A percentile compares a stretch with the other conserved stretches of the same genome.
phyloP scores from a whole-genome alignment of 805 yeast species.

The Debaryomyces hansenii region DNA sequence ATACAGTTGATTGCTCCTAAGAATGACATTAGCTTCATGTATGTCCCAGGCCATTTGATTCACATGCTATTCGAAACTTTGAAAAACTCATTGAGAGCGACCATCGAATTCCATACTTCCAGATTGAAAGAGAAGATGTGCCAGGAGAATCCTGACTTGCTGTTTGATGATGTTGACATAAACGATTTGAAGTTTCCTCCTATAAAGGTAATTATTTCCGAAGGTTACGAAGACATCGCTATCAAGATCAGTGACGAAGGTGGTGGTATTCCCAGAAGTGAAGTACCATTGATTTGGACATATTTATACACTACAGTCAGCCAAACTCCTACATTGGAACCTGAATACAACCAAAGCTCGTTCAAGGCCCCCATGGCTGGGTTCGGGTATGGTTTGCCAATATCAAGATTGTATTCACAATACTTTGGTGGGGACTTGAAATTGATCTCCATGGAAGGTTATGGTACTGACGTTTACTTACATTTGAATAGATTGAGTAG shows the following conservation, averaged over 20 bases:
- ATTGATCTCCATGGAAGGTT: slow-evolving; percentile 88
- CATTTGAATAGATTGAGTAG: slow-evolving; percentile 80
- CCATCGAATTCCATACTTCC: slow-evolving; percentile 75
- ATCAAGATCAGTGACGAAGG: slow-evolving; percentile 91
- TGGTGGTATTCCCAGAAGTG: slow-evolving; percentile 87
- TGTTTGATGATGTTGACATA: slow-evolving; percentile 40
- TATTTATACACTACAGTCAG: slow-evolving; percentile 87
- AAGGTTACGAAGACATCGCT: slow-evolving; percentile 88
- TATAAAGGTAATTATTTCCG: slow-evolving; percentile 80
- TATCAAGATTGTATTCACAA: slow-evolving; percentile 80
- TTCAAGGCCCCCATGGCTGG: slow-evolving; percentile 94
- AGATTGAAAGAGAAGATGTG: slow-evolving; percentile 39
- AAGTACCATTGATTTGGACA: slow-evolving; percentile 85
- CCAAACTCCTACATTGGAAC: slow-evolving; percentile 63
- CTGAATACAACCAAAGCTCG: slow-evolving; percentile 57
- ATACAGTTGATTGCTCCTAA: slow-evolving; percentile 76
- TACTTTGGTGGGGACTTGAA: slow-evolving; percentile 90
- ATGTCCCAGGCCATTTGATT: slow-evolving; percentile 89
- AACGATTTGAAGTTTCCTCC: slow-evolving; percentile 78
- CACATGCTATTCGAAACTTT: slow-evolving; percentile 89
- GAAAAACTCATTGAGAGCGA: slow-evolving; percentile 85
- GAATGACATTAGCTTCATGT: slow-evolving; percentile 75
- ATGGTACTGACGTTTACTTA: slow-evolving; percentile 89
- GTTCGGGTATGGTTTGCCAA: slow-evolving; percentile 87
- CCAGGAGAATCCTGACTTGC: slow-evolving; percentile 42